Conservation (phyloP, 306 rosid species). For the Vicia faba region DNA sequence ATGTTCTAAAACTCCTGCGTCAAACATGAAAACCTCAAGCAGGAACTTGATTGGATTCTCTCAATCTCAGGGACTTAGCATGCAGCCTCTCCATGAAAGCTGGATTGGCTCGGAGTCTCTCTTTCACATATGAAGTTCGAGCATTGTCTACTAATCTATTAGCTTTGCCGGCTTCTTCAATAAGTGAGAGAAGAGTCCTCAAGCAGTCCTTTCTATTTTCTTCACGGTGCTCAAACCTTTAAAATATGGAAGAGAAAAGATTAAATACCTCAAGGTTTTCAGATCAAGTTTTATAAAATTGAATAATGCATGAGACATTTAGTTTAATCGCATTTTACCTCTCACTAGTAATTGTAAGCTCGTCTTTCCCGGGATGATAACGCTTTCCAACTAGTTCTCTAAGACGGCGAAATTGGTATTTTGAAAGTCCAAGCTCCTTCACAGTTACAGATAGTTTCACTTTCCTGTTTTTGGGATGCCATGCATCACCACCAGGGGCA, state of each 20-base stretch:
- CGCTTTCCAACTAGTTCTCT: conserved; percentile 91
- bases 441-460: conserved; percentile 89
- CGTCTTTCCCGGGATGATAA: conserved; percentile 92
- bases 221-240: conserved; percentile 91
- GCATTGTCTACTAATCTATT: conserved; percentile 77
- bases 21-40: conserved; percentile 51
- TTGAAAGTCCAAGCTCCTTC: conserved; percentile 91
- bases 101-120: conserved; percentile 72
- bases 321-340: conserved; percentile 50
- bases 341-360: conserved; percentile 87
- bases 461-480: conserved; percentile 97
- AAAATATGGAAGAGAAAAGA: conserved; percentile 33
- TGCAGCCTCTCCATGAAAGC: conserved; percentile 81
- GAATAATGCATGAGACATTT: conserved; percentile 20
- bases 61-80: conserved; percentile 57
- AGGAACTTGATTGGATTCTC: conserved; percentile 44
- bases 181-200: conserved; percentile 81
- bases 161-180: conserved; percentile 96
- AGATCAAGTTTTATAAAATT: not conserved
- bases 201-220: conserved; percentile 97
- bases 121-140: conserved; percentile 73
- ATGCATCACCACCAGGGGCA: conserved; percentile 96
- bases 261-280: conserved; percentile 25
- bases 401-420: conserved; percentile 77
- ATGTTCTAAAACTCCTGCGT: conserved; percentile 34